Evolutionary conservation across 495 filamentous ascomycete genomes (phyloP).

Genomic region (Cercophora sp.): DNA sequence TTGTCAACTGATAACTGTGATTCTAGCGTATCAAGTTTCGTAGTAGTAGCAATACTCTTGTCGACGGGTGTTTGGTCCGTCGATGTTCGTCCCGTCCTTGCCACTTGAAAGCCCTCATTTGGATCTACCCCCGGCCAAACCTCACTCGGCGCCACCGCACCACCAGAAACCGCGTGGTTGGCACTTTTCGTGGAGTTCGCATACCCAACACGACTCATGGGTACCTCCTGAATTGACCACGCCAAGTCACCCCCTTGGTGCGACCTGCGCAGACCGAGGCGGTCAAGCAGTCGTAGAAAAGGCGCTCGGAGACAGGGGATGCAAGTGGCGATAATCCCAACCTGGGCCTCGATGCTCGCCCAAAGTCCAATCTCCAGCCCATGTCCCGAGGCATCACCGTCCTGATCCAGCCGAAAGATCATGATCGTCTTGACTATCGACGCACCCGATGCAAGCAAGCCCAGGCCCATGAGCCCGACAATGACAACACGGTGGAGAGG

Average conservation of each 20-base stretch:
- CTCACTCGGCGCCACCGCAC: background rate
- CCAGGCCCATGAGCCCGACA: slow-evolving; percentile 6
- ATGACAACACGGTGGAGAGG: slow-evolving; percentile 6
- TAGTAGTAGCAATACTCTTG: too few relatives aligned
- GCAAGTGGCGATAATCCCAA: slow-evolving; percentile 12
- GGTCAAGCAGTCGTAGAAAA: background rate
- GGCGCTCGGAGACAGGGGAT: slow-evolving; percentile 2
- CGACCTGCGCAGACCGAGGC: background rate
- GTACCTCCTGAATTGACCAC: background rate
- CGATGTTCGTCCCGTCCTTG: too few relatives aligned
- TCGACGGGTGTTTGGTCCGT: too few relatives aligned
- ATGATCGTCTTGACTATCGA: slow-evolving; percentile 9
- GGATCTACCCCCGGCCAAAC: too few relatives aligned
- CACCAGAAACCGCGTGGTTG: background rate
- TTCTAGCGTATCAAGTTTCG: too few relatives aligned
- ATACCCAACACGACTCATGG: background rate
- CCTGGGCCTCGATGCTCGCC: slow-evolving; percentile 2
- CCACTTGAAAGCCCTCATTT: too few relatives aligned
- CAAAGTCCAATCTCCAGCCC: slow-evolving; percentile 1
- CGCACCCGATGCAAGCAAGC: slow-evolving; percentile 4
- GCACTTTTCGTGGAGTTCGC: background rate
- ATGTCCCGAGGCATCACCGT: background rate
- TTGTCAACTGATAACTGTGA: too few relatives aligned
- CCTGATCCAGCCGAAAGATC: background rate
- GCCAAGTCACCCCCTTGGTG: background rate